These are phyloP conservation scores for Suillus occidentalis DNA, from an alignment of 768 basidiomycete genomes.

Conservation along the genomic window DNA sequence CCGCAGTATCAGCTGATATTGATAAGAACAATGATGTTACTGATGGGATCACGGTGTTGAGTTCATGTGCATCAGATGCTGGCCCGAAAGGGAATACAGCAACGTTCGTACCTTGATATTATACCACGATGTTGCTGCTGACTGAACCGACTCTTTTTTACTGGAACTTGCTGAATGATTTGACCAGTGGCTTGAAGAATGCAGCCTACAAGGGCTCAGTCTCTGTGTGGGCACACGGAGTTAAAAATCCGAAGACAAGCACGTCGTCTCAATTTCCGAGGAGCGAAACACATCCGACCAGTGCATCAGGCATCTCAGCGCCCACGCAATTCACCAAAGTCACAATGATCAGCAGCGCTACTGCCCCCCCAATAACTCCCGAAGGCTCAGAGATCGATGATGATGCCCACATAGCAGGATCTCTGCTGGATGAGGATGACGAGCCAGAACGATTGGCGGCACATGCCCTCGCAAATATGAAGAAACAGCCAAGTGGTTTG, in stretches of 20 bases:
- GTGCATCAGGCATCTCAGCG: not conserved
- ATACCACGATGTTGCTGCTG: not conserved
- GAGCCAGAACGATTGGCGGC: not conserved
- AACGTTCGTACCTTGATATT: not conserved
- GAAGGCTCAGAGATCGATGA: not conserved
- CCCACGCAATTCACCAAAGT: not conserved
- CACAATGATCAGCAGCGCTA: not conserved
- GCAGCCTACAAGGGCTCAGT: not conserved
- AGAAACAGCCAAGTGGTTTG: not conserved
- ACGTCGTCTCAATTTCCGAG: too few species aligned
- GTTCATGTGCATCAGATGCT: not conserved
- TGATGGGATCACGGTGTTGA: not conserved
- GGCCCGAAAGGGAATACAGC: not conserved
- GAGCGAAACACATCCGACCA: not conserved
- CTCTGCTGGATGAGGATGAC: not conserved
- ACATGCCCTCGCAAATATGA: not conserved
- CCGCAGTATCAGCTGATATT: too few species aligned
- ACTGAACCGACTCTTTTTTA: not conserved
- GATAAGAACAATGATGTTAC: too few species aligned
- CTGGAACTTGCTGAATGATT: not conserved
- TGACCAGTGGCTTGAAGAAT: not conserved
- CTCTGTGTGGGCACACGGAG: not conserved
- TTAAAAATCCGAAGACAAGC: not conserved
- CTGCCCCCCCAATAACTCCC: not conserved
- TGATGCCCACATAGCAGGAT: not conserved